Evolutionary conservation across 2,329 filamentous ascomycete species (phyloP).

Genomic region (Rhexocercosporidium sp.): DNA sequence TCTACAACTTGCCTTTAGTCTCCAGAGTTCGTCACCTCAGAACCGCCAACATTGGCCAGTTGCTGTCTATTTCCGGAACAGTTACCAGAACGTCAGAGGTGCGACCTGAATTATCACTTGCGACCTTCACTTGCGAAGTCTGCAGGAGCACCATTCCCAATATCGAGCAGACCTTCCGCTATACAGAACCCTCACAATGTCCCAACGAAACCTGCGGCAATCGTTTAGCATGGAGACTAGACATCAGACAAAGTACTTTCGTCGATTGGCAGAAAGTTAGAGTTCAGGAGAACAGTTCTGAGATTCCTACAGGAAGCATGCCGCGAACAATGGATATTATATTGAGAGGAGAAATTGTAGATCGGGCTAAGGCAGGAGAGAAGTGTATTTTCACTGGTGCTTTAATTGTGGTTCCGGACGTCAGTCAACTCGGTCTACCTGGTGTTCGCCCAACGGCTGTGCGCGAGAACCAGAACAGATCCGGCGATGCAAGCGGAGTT

Average conservation of each 20-base stretch:
- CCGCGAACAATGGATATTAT: conserved; percentile 98
- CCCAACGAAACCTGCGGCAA: conserved; percentile 89
- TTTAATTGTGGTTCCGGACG: conserved; percentile 94
- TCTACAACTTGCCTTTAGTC: conserved; percentile 70
- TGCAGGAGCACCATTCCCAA: conserved; percentile 87
- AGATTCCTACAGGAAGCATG: conserved; percentile 99
- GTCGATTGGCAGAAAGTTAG: conserved; percentile 99
- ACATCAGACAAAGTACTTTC: conserved; percentile 96
- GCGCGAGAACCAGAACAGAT: conserved; percentile 80
- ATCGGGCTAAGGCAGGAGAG: conserved; percentile 95
- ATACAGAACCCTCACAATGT: conserved; percentile 95
- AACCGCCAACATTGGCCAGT: conserved; percentile 87
- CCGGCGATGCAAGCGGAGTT: conserved; percentile 80
- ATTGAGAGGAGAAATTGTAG: conserved; percentile 93
- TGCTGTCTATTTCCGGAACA: conserved; percentile 95
- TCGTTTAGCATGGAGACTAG: conserved; percentile 91
- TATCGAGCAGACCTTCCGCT: conserved; percentile 96
- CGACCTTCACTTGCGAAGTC: conserved; percentile 88
- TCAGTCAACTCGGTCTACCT: conserved; percentile 91
- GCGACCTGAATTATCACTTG: conserved; percentile 87
- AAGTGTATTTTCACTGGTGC: conserved; percentile 98
- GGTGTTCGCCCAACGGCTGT: conserved; percentile 83
- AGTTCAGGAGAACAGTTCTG: conserved; percentile 96
- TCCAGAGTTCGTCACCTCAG: conserved; percentile 58
- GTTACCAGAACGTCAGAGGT: conserved; percentile 98